These are phyloP conservation scores for Solanum sejunctum DNA, from an alignment of 257 asterid species.

Conservation along the genomic window DNA sequence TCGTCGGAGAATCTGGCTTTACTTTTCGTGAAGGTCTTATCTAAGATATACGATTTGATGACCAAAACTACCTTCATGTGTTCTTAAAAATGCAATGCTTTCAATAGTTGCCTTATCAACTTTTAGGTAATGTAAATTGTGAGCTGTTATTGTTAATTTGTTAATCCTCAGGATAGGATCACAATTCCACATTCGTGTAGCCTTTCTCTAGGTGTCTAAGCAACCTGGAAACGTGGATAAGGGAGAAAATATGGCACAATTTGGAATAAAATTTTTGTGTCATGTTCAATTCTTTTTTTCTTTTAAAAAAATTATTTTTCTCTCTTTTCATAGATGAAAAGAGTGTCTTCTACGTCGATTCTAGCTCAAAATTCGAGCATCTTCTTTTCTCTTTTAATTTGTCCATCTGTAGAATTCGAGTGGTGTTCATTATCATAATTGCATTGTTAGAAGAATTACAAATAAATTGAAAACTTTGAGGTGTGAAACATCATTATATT, in stretches of 20 bases:
- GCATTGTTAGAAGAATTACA: no score
- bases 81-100: not conserved
- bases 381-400: not conserved
- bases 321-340: not conserved
- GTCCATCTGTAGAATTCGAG: no score
- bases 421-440: not conserved
- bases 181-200: not conserved
- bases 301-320: not conserved
- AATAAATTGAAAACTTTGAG: no score
- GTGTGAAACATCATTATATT: no score
- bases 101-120: not conserved
- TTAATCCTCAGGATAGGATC: not conserved
- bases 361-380: not conserved
- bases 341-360: no score
- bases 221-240: not conserved
- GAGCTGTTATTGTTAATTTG: not conserved
- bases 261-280: not conserved
- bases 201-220: not conserved
- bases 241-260: not conserved
- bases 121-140: not conserved
- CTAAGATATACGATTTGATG: not conserved
- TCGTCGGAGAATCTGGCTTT: not conserved
- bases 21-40: not conserved
- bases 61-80: not conserved
- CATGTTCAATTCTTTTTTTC: not conserved